Evolutionary conservation across 768 basidiomycete genomes (phyloP).

Genomic region (Russula sp.): DNA sequence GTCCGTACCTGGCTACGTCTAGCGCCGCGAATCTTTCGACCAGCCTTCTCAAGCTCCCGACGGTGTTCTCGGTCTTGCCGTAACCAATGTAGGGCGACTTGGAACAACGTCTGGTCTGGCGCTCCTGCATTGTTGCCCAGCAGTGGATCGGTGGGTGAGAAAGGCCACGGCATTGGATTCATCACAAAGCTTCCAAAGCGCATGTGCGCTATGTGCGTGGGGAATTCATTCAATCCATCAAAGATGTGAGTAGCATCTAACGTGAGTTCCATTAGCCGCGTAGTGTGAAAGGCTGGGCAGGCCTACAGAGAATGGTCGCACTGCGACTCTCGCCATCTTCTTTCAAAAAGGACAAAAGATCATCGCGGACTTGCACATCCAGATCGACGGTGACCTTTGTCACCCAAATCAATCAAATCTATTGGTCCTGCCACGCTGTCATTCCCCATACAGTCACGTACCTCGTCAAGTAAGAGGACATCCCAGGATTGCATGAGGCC

Average conservation of each 20-base stretch:
- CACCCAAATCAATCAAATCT: neutral
- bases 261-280: neutral
- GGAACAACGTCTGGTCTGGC: conserved; percentile 44
- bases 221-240: conserved; percentile 85
- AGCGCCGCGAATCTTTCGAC: conserved; percentile 56
- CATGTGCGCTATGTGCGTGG: conserved; percentile 91
- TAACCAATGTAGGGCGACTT: conserved; percentile 80
- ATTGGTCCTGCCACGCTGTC: conserved; percentile 3
- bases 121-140: conserved; percentile 22
- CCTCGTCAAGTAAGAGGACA: conserved; percentile 89
- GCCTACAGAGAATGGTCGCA: conserved; percentile 82
- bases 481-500: conserved; percentile 96
- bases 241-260: conserved; percentile 96
- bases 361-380: conserved; percentile 89
- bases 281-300: neutral
- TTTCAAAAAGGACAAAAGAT: conserved; percentile 83
- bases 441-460: conserved; percentile 26
- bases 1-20: conserved; percentile 44
- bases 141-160: conserved; percentile 24
- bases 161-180: conserved; percentile 64
- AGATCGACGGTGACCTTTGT: conserved; percentile 89
- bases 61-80: conserved; percentile 70
- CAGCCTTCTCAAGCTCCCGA: conserved; percentile 47
- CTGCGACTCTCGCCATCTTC: conserved; percentile 70
- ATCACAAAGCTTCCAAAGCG: conserved; percentile 69